phyloP scores from a whole-genome alignment of 192 early-diverging fungal genomes.

The Umbelopsis sp. region DNA sequence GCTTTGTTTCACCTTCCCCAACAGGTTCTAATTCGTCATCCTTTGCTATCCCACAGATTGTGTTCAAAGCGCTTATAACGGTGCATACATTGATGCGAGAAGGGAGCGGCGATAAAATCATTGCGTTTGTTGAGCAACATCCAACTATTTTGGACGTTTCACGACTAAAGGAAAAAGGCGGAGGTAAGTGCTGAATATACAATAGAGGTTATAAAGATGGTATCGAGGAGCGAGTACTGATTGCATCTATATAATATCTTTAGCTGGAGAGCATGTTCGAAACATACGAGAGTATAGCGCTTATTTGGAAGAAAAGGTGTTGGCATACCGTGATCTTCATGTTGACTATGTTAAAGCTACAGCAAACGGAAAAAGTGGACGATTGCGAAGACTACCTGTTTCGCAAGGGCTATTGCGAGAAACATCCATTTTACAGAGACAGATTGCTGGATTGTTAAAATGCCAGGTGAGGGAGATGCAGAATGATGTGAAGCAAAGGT shows the following conservation, averaged over 20 bases:
- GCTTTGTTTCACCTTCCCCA: too few relatives aligned
- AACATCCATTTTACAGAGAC: conserved; percentile 63
- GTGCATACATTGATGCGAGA: conserved; percentile 76
- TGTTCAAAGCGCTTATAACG: conserved; percentile 74
- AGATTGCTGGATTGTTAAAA: conserved; percentile 63
- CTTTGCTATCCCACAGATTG: conserved; percentile 48
- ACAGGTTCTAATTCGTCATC: too few relatives aligned
- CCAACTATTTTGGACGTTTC: conserved; percentile 50
- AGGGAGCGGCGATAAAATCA: conserved; percentile 61
- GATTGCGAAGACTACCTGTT: conserved; percentile 57
- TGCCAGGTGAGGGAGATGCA: conserved; percentile 70
- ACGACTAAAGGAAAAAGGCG: conserved; percentile 54
- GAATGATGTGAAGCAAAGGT: not conserved
- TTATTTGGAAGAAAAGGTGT: conserved; percentile 74
- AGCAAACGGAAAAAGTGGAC: conserved; percentile 47
- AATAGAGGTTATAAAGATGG: not conserved
- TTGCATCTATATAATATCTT: not conserved
- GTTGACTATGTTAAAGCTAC: conserved; percentile 60
- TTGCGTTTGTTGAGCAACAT: conserved; percentile 55
- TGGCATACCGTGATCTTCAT: conserved; percentile 62
- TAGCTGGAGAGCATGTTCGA: conserved; percentile 49
- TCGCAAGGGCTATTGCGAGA: conserved; percentile 64
- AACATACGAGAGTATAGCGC: conserved; percentile 69
- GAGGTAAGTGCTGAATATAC: conserved; percentile 16
- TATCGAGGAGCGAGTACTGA: not conserved